Conservation (phyloP, 768 basidiomycete genomes). For the Mycena indigotica region DNA sequence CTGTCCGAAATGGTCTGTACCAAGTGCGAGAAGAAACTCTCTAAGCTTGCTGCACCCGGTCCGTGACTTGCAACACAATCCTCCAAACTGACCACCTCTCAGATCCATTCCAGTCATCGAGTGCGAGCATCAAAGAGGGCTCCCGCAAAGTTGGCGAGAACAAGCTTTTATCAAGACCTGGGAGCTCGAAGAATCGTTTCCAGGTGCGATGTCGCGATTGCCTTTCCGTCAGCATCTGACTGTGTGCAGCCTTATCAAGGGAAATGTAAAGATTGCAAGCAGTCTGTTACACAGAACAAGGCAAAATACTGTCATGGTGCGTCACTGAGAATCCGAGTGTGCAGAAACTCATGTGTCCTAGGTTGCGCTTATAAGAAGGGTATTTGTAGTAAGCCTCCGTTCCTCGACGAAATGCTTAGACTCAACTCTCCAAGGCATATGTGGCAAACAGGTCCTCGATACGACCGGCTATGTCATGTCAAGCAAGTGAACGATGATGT, state of each 20-base stretch:
- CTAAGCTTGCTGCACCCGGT: conserved; percentile 88
- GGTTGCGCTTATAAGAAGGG: conserved; percentile 90
- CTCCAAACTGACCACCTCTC: too few relatives aligned
- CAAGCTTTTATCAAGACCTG: conserved; percentile 73
- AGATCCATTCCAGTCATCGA: conserved; percentile 80
- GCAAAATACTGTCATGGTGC: conserved; percentile 89
- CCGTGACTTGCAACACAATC: too few relatives aligned
- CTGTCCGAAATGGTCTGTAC: conserved; percentile 91
- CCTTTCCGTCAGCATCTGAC: conserved; percentile 23
- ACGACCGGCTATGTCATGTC: conserved; percentile 86
- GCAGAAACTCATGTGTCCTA: conserved; percentile 29
- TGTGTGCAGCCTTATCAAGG: conserved; percentile 72
- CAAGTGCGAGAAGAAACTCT: conserved; percentile 91
- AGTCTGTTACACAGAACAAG: conserved; percentile 79
- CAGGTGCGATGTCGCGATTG: conserved; percentile 50
- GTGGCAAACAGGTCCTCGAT: conserved; percentile 84
- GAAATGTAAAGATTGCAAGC: conserved; percentile 88
- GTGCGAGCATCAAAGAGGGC: conserved; percentile 75
- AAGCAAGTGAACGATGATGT: conserved; percentile 55
- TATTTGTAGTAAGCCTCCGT: conserved; percentile 47
- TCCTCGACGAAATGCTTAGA: not conserved
- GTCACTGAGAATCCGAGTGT: conserved; percentile 26
- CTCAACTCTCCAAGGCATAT: conserved; percentile 49
- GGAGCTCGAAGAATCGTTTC: conserved; percentile 74
- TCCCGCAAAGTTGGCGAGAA: conserved; percentile 83